A percentile compares a stretch with the other conserved stretches of the same genome.
These are phyloP conservation scores for Bryoglossum gracile DNA, from an alignment of 495 filamentous ascomycete species.

Conservation along the genomic window DNA sequence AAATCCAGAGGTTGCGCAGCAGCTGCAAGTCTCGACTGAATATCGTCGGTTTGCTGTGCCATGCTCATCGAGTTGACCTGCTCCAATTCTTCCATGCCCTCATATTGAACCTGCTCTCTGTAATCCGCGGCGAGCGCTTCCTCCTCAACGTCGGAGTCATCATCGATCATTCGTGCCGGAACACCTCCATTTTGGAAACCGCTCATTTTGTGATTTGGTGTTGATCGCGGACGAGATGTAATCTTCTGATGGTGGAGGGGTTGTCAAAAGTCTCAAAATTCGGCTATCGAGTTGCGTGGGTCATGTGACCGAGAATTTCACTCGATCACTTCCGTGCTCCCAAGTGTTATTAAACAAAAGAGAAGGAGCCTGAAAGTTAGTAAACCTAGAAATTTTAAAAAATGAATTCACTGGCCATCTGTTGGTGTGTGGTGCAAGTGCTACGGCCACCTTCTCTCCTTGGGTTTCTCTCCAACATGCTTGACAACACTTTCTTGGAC, in stretches of 20 bases:
- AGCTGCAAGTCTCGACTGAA: conserved; percentile 80
- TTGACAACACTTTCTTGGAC: too few relatives aligned
- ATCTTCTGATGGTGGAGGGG: not conserved
- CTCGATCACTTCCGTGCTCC: too few relatives aligned
- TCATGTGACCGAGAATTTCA: too few relatives aligned
- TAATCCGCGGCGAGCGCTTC: conserved; percentile 91
- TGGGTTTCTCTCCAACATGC: too few relatives aligned
- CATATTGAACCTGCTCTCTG: conserved; percentile 87
- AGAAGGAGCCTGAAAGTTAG: too few relatives aligned
- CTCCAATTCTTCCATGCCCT: conserved; percentile 76
- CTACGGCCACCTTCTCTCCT: too few relatives aligned
- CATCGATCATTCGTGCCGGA: conserved; percentile 50
- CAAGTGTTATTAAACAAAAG: too few relatives aligned
- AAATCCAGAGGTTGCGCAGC: conserved; percentile 94
- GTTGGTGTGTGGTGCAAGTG: too few relatives aligned
- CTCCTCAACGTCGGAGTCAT: conserved; percentile 90
- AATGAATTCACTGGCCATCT: too few relatives aligned
- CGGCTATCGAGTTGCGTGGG: not conserved
- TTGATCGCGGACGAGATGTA: not conserved
- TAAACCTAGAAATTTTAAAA: too few relatives aligned
- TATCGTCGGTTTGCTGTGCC: conserved; percentile 62
- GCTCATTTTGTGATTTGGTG: conserved; percentile 35
- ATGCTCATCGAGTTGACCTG: conserved; percentile 44
- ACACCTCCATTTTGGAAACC: conserved; percentile 43
- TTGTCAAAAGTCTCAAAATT: not conserved